Evolutionary conservation across 805 yeast genomes (phyloP).

Genomic region (Zygoascus bituminiphila): DNA sequence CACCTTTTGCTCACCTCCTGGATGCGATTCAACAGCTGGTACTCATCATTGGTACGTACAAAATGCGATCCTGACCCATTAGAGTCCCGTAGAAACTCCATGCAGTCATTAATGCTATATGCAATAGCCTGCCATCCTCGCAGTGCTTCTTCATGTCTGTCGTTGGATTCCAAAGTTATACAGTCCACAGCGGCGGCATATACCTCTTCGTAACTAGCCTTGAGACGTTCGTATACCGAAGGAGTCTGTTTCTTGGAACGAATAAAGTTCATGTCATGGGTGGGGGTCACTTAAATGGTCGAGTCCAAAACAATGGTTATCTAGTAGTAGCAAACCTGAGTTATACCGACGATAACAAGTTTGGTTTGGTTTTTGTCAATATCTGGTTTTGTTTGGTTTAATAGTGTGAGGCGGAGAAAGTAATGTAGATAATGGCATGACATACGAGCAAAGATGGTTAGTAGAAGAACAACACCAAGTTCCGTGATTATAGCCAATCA

Average conservation of each 20-base stretch:
- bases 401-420: background rate
- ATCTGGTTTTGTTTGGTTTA: background rate
- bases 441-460: no score
- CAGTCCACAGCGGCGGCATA: background rate
- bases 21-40: conserved; percentile 1
- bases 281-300: background rate
- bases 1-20: background rate
- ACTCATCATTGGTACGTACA: conserved; percentile 2
- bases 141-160: background rate
- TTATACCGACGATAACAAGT: background rate
- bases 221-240: background rate
- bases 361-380: background rate
- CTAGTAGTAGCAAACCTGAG: background rate
- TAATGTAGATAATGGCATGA: no score
- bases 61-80: background rate
- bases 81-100: conserved; percentile 1
- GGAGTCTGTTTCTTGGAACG: conserved; percentile 1
- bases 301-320: background rate
- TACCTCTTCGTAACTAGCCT: conserved; percentile 1
- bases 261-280: conserved; percentile 4
- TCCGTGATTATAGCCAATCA: no score
- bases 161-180: background rate
- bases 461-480: no score
- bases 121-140: background rate
- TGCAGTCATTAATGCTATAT: background rate